Conservation (phyloP, 2,329 filamentous ascomycete genomes). For the Sphaceloma murrayae region DNA sequence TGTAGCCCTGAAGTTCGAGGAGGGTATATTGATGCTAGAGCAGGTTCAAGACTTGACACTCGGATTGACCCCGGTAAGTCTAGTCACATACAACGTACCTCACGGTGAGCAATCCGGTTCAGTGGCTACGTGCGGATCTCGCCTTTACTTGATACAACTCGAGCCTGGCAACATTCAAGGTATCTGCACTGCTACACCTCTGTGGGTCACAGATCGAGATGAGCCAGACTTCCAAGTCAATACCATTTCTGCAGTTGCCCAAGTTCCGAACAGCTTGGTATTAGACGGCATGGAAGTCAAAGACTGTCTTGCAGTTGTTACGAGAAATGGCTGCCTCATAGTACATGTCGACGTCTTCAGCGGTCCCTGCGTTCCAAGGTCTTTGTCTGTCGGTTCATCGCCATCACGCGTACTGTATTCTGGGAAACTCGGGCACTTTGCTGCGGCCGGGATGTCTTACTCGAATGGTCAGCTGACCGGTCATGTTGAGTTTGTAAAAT, state of each 20-base stretch:
- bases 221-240: slow-evolving; percentile 27
- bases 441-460: not conserved
- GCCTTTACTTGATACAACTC: slow-evolving; percentile 28
- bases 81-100: slow-evolving; percentile 9
- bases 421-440: not conserved
- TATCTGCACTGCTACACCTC: not conserved
- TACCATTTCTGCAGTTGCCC: slow-evolving; percentile 26
- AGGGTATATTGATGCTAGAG: not conserved
- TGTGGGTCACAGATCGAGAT: slow-evolving; percentile 29
- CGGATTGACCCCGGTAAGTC: slow-evolving; percentile 18
- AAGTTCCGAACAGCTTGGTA: slow-evolving; percentile 26
- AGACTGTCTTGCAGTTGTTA: slow-evolving; percentile 30
- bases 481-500: not conserved
- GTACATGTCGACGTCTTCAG: not conserved
- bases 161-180: not conserved
- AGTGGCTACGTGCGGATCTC: slow-evolving; percentile 31
- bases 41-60: slow-evolving; percentile 9
- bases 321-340: slow-evolving; percentile 35
- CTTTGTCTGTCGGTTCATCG: not conserved
- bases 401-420: slow-evolving; percentile 9
- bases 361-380: not conserved
- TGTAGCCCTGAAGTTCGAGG: slow-evolving; percentile 17
- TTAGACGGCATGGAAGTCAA: slow-evolving; percentile 7
- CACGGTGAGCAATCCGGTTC: slow-evolving; percentile 1
- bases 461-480: not conserved